Evolutionary conservation across 176 grass and related monocot genomes (phyloP), one percentile per base, ranked within the genome.

Genomic region (Saccharum spontaneum): DNA sequence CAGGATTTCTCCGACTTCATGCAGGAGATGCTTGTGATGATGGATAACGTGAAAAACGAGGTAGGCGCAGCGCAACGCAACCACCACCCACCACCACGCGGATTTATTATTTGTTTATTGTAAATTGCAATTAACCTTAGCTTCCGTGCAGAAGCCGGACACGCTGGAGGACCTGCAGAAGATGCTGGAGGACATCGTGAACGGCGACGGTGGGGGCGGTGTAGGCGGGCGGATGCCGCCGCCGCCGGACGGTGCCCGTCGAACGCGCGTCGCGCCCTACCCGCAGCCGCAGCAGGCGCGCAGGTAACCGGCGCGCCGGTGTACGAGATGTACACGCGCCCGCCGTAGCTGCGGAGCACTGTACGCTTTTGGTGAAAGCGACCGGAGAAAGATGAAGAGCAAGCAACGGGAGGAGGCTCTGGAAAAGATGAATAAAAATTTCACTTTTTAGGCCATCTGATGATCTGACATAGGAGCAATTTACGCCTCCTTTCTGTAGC

Each of bases 1-100:
- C 88, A 97, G 97, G 91, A 94, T 94, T 99, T 99, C 86, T 80
- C 90, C 1, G 91, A 96, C 76, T 96, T 99, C 88, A 96, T 99
- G 97, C 91, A 99, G 84, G 97, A 99, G 84, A 92, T 99, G 93
- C 90, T 99, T 64, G 88, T 78, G 86, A 96, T 97, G 94, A 99
- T 99, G 97, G 94, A 99, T 46, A 91, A 77, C 81, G 90, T 99
- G 75, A 99, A 96, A 81, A 91, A 88, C 79, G 97, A 99, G 97
- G 97, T 99, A 86, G 45, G 79, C 79, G 74, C 69, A 46, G 38
- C 60, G 41, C 22, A 44, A 39, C 23, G 6, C 33, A 23, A 1
- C 57, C n/a, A 59, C 60, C 18, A 57, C 6, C 49, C n/a, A 24
- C 22, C 11, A 13, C 24, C 61, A 61, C 24, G 0, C 23, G 61